These are phyloP conservation scores for Aquanectria penicillioides DNA, from an alignment of 2,329 filamentous ascomycete species.

Conservation along the genomic window DNA sequence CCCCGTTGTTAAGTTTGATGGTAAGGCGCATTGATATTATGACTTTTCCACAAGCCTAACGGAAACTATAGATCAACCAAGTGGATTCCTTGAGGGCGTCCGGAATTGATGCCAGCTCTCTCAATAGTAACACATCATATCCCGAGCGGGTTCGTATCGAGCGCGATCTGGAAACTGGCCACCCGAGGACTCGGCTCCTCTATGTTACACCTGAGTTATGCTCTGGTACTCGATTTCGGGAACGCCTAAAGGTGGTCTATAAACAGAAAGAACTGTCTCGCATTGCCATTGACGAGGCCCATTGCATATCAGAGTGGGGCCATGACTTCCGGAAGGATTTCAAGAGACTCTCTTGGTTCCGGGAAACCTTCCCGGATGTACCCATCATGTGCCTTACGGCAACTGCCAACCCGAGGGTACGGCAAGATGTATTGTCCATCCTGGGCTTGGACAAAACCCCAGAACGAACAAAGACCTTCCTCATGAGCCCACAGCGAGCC, in stretches of 20 bases:
- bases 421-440: conserved; percentile 82
- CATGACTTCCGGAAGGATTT: conserved; percentile 97
- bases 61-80: conserved; percentile 81
- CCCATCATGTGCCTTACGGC: conserved; percentile 94
- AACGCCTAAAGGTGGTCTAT: conserved; percentile 77
- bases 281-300: conserved; percentile 92
- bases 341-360: conserved; percentile 87
- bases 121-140: conserved; percentile 83
- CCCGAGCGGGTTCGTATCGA: conserved; percentile 75
- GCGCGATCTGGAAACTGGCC: conserved; percentile 85
- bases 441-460: conserved; percentile 71
- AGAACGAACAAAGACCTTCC: conserved; percentile 76
- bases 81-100: conserved; percentile 80
- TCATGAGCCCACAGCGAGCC: conserved; percentile 83
- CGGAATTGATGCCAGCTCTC: conserved; percentile 82
- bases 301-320: conserved; percentile 98
- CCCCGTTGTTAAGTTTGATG: conserved; percentile 90
- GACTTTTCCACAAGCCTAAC: conserved; percentile 20
- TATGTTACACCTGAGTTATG: conserved; percentile 96
- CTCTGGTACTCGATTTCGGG: conserved; percentile 79
- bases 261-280: conserved; percentile 85
- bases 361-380: conserved; percentile 81
- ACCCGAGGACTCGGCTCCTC: conserved; percentile 83
- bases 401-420: conserved; percentile 84
- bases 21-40: conserved; percentile 53